Evolutionary conservation across 164 flowering plant genomes (phyloP), one percentile per base, ranked within the genome.

Genomic region (Houttuynia cordata): DNA sequence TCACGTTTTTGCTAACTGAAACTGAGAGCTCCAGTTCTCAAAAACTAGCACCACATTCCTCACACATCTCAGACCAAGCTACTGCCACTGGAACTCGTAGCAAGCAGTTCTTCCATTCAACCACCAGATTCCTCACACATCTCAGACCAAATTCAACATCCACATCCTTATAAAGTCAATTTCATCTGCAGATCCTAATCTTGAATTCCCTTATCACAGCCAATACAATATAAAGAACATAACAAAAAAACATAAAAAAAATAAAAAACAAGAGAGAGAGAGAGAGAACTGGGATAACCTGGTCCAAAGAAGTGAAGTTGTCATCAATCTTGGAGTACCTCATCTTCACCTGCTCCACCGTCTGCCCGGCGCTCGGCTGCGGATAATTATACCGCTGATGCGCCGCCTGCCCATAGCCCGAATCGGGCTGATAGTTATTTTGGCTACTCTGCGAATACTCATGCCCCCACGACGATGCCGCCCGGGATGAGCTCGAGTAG

Each of bases 261-360:
- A 41, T 13, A 21, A 24, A n/a, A n/a, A n/a, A n/a, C n/a, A n/a
- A n/a, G n/a, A n/a, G n/a, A n/a, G n/a, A n/a, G n/a, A n/a, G n/a
- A n/a, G n/a, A 25, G 17, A 51, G 13, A 25, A 17, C 22, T 57
- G n/a, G 37, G 15, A 21, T 62, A 10, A 89, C 96, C 91, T 89
- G 81, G 50, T 84, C 91, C 74, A 89, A 65, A 62, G 76, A 74
- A 60, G 53, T 74, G 74, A 79, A 89, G 53, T 85, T 54, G 66
- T 89, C 96, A 30, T 70, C 83, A 71, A 89, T 89, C 76, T 67
- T 79, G 50, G 91, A 81, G 68, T 71, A 89, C 72, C 80, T 83
- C 63, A 41, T 30, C 21, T 61, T 18, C 56, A 61, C 23, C 49
- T 7, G 59, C 34, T 25, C 17, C 49, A 14, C 14, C 49, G 8